A percentile compares a stretch with the other conserved stretches of the same genome.
Conservation (phyloP, 2,329 filamentous ascomycete genomes). For the Fusarium cicatricum region DNA sequence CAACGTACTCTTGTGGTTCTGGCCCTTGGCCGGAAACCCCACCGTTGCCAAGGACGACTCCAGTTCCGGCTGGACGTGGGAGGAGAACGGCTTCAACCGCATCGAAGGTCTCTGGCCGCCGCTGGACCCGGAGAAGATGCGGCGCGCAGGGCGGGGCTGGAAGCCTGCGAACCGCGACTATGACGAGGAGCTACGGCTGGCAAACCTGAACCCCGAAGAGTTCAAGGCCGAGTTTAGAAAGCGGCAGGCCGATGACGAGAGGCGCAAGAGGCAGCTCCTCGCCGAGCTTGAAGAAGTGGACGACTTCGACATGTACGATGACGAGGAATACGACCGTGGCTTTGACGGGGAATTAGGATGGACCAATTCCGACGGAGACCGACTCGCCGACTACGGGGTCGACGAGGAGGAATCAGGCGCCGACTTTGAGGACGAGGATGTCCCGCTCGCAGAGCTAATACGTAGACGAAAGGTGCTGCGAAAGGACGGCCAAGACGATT, state of each 20-base stretch:
- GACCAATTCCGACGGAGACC: conserved; percentile 79
- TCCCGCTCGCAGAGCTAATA: conserved; percentile 75
- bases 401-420: conserved; percentile 70
- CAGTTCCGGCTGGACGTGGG: conserved; percentile 67
- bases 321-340: conserved; percentile 61
- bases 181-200: conserved; percentile 46
- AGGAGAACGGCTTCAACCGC: conserved; percentile 81
- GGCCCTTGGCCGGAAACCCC: conserved; percentile 68
- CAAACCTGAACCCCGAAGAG: conserved; percentile 52
- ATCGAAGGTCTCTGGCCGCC: conserved; percentile 69
- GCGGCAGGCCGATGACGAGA: conserved; percentile 59
- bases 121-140: conserved; percentile 67
- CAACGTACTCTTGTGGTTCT: conserved; percentile 73
- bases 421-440: conserved; percentile 59
- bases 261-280: conserved; percentile 52
- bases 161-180: conserved; percentile 50
- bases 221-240: conserved; percentile 58
- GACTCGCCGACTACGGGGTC: conserved; percentile 79
- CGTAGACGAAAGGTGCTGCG: conserved; percentile 58
- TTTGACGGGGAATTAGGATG: conserved; percentile 59
- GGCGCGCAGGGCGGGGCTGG: conserved; percentile 52
- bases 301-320: conserved; percentile 65
- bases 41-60: conserved; percentile 48
- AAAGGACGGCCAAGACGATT: conserved; percentile 45
- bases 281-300: conserved; percentile 63